These are phyloP conservation scores for Boletus huronensis DNA, from an alignment of 768 basidiomycete genomes.

Conservation along the genomic window DNA sequence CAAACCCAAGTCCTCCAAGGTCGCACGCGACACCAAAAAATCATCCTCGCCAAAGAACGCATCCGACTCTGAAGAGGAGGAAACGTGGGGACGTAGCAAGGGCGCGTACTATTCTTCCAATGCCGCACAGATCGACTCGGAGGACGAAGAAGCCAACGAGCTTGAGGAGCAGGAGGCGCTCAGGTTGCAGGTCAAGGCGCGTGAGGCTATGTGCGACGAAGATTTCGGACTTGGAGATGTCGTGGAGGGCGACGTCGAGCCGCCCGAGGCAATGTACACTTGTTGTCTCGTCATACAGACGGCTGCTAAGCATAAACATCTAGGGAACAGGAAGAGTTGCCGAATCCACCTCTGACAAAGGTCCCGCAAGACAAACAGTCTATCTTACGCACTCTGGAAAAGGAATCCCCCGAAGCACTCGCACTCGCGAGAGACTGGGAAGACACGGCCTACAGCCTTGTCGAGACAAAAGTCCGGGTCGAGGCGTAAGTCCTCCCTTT, in stretches of 20 bases:
- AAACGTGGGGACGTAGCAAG: conserved; percentile 78
- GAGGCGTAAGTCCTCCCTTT: conserved; percentile 43
- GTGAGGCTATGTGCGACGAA: conserved; percentile 66
- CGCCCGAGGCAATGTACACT: conserved; percentile 29
- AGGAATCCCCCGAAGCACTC: conserved; percentile 71
- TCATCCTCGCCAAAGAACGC: background rate
- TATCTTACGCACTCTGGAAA: conserved; percentile 66
- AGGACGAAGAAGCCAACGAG: conserved; percentile 86
- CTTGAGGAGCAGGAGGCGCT: conserved; percentile 86
- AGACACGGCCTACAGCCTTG: conserved; percentile 54
- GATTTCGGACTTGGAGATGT: conserved; percentile 82
- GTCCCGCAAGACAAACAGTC: conserved; percentile 56
- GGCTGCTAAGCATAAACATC: conserved; percentile 5
- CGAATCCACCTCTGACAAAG: conserved; percentile 9
- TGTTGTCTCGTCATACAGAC: background rate
- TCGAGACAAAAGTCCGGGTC: conserved; percentile 51
- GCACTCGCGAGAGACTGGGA: conserved; percentile 85
- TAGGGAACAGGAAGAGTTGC: conserved; percentile 16
- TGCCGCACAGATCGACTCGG: conserved; percentile 73
- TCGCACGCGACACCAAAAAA: conserved; percentile 15
- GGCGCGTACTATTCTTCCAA: conserved; percentile 86
- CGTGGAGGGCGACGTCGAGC: conserved; percentile 35
- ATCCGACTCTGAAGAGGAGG: conserved; percentile 41
- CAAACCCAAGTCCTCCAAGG: conserved; percentile 9
- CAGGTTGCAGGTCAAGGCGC: conserved; percentile 70